phyloP scores from a whole-genome alignment of 2,329 filamentous ascomycete genomes.

The Domatiomyces globalis region DNA sequence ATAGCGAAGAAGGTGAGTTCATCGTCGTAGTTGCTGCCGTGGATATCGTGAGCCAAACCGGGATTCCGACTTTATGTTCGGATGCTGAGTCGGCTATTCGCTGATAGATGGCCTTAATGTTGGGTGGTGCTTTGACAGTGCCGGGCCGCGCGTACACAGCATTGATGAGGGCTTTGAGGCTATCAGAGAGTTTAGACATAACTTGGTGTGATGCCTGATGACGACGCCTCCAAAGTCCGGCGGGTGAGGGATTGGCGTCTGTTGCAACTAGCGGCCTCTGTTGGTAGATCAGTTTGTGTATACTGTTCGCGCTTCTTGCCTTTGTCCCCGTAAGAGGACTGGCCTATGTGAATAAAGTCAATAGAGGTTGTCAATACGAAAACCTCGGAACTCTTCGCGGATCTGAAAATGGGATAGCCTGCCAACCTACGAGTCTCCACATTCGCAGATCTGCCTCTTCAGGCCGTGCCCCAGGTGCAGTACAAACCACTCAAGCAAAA shows the following conservation, averaged over 20 bases:
- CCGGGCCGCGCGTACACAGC: constrained; percentile 52
- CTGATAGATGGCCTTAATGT: constrained; percentile 51
- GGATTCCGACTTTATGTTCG: constrained; percentile 45
- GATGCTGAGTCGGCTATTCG: constrained; percentile 49
- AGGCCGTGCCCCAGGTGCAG: too few relatives aligned
- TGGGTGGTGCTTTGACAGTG: constrained; percentile 48
- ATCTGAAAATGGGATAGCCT: too few relatives aligned
- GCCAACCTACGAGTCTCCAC: too few relatives aligned
- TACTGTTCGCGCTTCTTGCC: too few relatives aligned
- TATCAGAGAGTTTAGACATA: constrained; percentile 60
- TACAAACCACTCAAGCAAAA: too few relatives aligned
- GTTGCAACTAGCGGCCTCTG: constrained; percentile 35
- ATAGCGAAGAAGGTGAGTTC: constrained; percentile 59
- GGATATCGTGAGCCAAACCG: constrained; percentile 56
- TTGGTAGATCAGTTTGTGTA: constrained; percentile 16
- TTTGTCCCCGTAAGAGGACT: too few relatives aligned
- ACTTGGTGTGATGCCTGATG: constrained; percentile 3
- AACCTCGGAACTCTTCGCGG: too few relatives aligned
- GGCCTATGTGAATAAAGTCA: too few relatives aligned
- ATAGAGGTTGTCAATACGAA: too few relatives aligned
- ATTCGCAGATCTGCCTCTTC: too few relatives aligned
- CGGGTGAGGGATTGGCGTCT: constrained; percentile 1
- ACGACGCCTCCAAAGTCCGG: background rate
- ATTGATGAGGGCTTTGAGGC: constrained; percentile 61
- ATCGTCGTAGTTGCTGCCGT: constrained; percentile 73